Percentiles rank a stretch among this genome's conserved stretches.
phyloP scores from a whole-genome alignment of 257 asterid genomes.

The Ophiorrhiza pumila region DNA sequence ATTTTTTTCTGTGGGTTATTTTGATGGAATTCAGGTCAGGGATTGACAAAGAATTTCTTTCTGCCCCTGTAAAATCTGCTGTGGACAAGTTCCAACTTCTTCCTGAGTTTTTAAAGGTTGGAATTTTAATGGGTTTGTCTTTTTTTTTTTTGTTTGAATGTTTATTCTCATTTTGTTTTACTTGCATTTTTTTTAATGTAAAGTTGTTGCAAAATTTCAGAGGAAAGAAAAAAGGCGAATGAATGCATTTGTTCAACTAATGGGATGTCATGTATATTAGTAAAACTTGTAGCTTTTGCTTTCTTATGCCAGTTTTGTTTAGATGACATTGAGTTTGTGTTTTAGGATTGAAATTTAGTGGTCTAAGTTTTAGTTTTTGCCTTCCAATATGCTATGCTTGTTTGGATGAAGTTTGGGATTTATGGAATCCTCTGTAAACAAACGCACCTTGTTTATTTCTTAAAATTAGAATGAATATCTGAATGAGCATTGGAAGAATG shows the following conservation, averaged over 20 bases:
- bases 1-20: not conserved
- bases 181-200: too few relatives aligned
- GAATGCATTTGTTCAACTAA: not conserved
- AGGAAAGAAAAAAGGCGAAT: not conserved
- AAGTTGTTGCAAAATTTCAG: not conserved
- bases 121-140: not conserved
- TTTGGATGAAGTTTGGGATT: not conserved
- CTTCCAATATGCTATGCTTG: not conserved
- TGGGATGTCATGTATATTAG: not conserved
- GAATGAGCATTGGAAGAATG: too few relatives aligned
- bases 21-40: conserved; percentile 19
- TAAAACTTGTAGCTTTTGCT: not conserved
- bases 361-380: not conserved
- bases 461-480: not conserved
- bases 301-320: not conserved
- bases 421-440: not conserved
- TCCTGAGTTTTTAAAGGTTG: conserved; percentile 81
- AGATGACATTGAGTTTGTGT: not conserved
- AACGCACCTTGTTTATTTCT: not conserved
- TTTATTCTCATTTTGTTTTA: too few relatives aligned
- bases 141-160: not conserved
- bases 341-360: too few relatives aligned
- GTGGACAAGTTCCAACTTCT: conserved; percentile 76
- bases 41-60: conserved; percentile 55
- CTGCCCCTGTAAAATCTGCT: conserved; percentile 58